Base-by-base conservation (phyloP, 176 grass and related monocot species). In the Poa pratensis region DNA sequence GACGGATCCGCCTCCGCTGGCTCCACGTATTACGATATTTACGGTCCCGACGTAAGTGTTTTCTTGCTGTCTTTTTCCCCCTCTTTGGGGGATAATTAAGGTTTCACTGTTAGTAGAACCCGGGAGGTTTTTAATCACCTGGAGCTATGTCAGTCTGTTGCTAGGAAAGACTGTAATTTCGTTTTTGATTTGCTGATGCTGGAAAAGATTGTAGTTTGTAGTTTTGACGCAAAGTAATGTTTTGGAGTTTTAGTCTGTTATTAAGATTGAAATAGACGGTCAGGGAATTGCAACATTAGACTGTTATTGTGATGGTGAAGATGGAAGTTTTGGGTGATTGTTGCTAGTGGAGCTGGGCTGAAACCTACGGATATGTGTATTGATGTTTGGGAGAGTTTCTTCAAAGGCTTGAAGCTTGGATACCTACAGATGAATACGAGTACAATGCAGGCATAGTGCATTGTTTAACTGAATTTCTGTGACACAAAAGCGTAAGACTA, bases 1-100 rank as follows among this genome's bases (percentile, higher is more conserved):
- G 2, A 46, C 2, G 45, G 11, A 13, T 10, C 12, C 8, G 5
- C 17, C 16, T 34, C 18, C 30, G 65, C 57, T 18, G 61, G 76
- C 62, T 69, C 46, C 58, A 53, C 86, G 13, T 92, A 94, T 69
- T 94, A 87, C 86, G 82, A 89, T 20, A 51, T 98, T 18, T 94
- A 94, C 51, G 93, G 93, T 2, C 71, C 75, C 17, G 85, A 95
- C 20, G 93, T 95, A 81, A 17, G 79, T 65, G 12, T 76, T 77
- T 23, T 78, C 32, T 76, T 35, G 22, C 16, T 39, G 1, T 35
- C 55, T 34, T 19, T 23, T 11, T 9, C 60, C 23, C 22, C 0
- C 2, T 13, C 27, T 30, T 65, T 9, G 14, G 66, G n/a, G 9
- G 3, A 32, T 59, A 57, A 19, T 27, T 85, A 81, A 26, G 71